Evolutionary conservation across 2,329 filamentous ascomycete species (phyloP).

Genomic region (Exutisphaerella laricina): DNA sequence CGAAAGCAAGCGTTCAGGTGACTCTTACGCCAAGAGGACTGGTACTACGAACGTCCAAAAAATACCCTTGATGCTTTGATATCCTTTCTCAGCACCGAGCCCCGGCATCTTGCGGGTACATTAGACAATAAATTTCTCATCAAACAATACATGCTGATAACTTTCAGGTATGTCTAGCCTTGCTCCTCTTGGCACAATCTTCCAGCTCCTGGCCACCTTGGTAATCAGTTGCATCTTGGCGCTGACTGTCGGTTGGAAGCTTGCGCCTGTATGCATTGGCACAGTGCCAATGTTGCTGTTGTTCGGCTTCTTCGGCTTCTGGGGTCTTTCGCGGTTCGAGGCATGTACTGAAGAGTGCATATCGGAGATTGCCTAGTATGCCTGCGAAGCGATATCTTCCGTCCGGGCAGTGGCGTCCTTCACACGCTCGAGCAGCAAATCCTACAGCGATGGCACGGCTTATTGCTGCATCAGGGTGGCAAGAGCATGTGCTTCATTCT

Average conservation of each 20-base stretch:
- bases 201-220: conserved; percentile 39
- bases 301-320: conserved; percentile 41
- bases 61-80: conserved; percentile 40
- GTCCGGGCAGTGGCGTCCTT: conserved; percentile 29
- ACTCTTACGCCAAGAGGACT: conserved; percentile 83
- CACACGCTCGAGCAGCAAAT: conserved; percentile 23
- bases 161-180: conserved; percentile 52
- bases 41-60: conserved; percentile 64
- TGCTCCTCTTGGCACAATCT: conserved; percentile 43
- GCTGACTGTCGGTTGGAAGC: conserved; percentile 45
- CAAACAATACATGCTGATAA: neutral
- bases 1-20: conserved; percentile 73
- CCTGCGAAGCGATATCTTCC: conserved; percentile 26
- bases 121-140: conserved; percentile 21
- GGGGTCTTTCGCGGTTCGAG: conserved; percentile 25
- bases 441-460: neutral
- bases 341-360: neutral
- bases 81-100: conserved; percentile 42
- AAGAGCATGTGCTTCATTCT: neutral
- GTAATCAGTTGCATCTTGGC: conserved; percentile 44
- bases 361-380: conserved; percentile 18
- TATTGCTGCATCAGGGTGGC: neutral
- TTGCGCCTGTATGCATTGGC: conserved; percentile 43
- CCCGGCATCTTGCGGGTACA: conserved; percentile 51
- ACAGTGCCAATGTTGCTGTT: conserved; percentile 43